Evolutionary conservation across 1,139 yeast species (phyloP), one percentile per base, ranked within the genome.

Genomic region (Yamadazyma epiphylla): DNA sequence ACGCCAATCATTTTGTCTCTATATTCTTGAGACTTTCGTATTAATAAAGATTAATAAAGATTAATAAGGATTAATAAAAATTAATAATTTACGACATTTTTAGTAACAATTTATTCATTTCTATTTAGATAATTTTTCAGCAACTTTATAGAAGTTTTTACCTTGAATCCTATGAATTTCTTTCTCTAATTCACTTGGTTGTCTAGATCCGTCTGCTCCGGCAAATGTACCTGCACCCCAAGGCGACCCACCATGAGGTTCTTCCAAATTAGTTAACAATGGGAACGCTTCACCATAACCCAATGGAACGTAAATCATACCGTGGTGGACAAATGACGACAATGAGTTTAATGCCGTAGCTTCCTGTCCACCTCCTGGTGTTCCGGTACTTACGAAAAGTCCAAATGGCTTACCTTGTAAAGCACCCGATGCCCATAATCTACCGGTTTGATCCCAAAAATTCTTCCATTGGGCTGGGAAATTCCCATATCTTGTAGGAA

Each of bases 191-290:
- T 49, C 47, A 35, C 55, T 39, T 16, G 64, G 64, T 33, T 46
- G 40, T 54, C 69, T 59, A 24, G 63, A 52, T 24, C 70, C 69
- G 37, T 58, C 65, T 12, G 49, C 43, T 26, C 59, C 62, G 22
- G 70, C 67, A 38, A 50, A 55, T 29, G 64, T 46, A 34, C 70
- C 70, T 23, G 69, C 65, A 39, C 69, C 70, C 61, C 64, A 62
- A 27, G 69, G 64, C 29, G 66, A 59, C 19, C 63, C 58, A 35
- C 70, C 70, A 42, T 59, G 68, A 30, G 53, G 47, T 46, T 60
- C 65, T 3, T 52, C 54, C 35, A 59, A 36, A 43, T 47, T 47
- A 35, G 60, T 39, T 36, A 58, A 36, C 28, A 46, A 49, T 14
- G 56, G 51, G 43, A 52, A 50, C 15, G 53, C 49, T 29, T 32